Percentiles rank a stretch among this genome's conserved stretches.
Evolutionary conservation across 1,284 basidiomycete species (phyloP).

Genomic region (Mycena citricolor): DNA sequence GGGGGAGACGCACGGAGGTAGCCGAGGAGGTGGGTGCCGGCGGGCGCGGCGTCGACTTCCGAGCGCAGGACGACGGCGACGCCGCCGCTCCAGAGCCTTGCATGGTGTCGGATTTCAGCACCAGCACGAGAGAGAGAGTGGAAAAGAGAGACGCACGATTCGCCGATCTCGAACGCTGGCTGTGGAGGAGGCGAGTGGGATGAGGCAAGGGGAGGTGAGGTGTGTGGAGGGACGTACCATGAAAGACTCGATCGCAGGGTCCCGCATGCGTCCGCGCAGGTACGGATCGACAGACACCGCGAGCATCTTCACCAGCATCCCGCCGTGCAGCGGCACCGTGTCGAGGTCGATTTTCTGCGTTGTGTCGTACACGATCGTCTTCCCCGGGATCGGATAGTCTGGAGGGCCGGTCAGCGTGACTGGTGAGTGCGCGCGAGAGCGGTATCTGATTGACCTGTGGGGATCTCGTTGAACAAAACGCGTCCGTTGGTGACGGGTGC

Average conservation of each 20-base stretch:
- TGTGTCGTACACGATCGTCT: conserved; percentile 32
- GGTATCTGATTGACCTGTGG: conserved; percentile 31
- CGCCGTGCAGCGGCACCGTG: conserved; percentile 36
- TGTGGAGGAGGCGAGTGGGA: background rate
- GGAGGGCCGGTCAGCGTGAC: background rate
- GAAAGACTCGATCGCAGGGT: conserved; percentile 26
- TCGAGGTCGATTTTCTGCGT: conserved; percentile 40
- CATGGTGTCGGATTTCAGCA: background rate
- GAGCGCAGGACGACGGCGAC: conserved; percentile 36
- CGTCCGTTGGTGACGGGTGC: conserved; percentile 34
- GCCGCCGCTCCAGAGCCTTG: conserved; percentile 22
- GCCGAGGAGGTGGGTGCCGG: conserved; percentile 36
- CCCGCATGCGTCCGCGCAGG: conserved; percentile 34
- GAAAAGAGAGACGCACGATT: conserved; percentile 9
- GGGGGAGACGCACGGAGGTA: conserved; percentile 23
- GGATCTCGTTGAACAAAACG: conserved; percentile 38
- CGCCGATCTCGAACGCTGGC: conserved; percentile 14
- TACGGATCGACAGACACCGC: conserved; percentile 43
- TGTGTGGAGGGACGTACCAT: conserved; percentile 8
- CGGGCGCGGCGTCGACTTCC: conserved; percentile 28
- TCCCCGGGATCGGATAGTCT: conserved; percentile 31
- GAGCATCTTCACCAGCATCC: conserved; percentile 39
- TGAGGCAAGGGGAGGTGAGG: background rate
- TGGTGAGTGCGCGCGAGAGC: background rate
- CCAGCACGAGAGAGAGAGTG: background rate